Conservation (phyloP, 2,329 filamentous ascomycete genomes). For the Botryotinia calthae region DNA sequence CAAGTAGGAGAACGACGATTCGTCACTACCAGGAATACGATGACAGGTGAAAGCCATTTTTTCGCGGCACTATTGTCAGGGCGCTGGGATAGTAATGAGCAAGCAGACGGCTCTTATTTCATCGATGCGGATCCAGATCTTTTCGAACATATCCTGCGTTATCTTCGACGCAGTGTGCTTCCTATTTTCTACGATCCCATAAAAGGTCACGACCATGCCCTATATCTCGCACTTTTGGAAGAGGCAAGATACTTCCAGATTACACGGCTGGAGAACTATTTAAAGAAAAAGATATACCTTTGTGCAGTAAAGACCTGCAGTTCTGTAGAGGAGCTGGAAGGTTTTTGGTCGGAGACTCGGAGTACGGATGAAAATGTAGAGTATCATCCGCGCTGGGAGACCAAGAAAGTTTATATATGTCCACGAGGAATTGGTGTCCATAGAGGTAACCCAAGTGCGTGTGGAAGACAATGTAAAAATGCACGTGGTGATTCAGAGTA, state of each 20-base stretch:
- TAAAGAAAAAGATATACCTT: constrained; percentile 21
- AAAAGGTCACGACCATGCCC: constrained; percentile 38
- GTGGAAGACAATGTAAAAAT: constrained; percentile 3
- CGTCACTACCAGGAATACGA: neutral
- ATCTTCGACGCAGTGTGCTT: constrained; percentile 38
- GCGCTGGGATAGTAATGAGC: constrained; percentile 30
- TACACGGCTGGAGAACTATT: constrained; percentile 36
- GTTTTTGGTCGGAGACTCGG: neutral
- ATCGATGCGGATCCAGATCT: constrained; percentile 41
- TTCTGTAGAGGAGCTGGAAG: constrained; percentile 20
- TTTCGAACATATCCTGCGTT: constrained; percentile 41
- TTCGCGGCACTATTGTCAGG: constrained; percentile 28
- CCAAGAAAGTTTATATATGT: constrained; percentile 45
- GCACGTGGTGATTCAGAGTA: neutral
- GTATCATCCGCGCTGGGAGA: constrained; percentile 25
- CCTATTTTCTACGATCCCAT: constrained; percentile 40
- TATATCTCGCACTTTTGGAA: constrained; percentile 38
- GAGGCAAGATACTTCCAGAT: constrained; percentile 42
- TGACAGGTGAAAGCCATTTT: constrained; percentile 2
- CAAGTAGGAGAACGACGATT: constrained; percentile 21
- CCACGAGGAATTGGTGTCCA: constrained; percentile 32
- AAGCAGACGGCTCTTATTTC: constrained; percentile 40
- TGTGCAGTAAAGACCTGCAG: neutral
- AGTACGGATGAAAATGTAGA: constrained; percentile 2
- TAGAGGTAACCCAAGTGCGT: constrained; percentile 9